phyloP scores from a whole-genome alignment of 768 basidiomycete genomes.

The Mrakia gelida region DNA sequence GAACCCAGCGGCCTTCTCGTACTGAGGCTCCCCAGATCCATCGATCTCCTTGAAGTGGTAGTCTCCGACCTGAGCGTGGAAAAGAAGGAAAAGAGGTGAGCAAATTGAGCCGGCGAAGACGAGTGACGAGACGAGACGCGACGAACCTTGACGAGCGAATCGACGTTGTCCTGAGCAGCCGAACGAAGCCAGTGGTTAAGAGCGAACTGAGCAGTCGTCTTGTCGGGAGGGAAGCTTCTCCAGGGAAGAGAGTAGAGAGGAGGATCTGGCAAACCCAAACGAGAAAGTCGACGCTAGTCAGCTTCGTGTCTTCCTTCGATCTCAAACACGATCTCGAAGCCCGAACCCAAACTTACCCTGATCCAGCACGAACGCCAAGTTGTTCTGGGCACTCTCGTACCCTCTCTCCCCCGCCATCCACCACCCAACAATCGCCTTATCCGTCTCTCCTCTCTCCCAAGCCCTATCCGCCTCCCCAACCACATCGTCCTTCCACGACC shows the following conservation, averaged over 20 bases:
- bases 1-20: slow-evolving; percentile 87
- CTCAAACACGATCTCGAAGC: background rate
- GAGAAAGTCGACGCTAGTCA: background rate
- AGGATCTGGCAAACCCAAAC: slow-evolving; percentile 7
- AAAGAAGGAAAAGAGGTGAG: background rate
- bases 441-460: slow-evolving; percentile 65
- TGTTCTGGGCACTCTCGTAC: slow-evolving; percentile 88
- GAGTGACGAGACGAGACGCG: background rate
- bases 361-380: slow-evolving; percentile 85
- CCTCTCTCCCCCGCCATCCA: slow-evolving; percentile 92
- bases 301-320: background rate
- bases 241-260: slow-evolving; percentile 27
- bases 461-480: slow-evolving; percentile 63
- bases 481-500: slow-evolving; percentile 75
- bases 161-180: slow-evolving; percentile 88
- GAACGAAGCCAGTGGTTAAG: slow-evolving; percentile 92
- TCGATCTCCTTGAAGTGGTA: slow-evolving; percentile 92
- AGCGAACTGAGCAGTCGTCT: slow-evolving; percentile 74
- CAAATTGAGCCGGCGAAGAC: background rate
- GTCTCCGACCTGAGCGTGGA: slow-evolving; percentile 55
- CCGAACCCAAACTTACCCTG: slow-evolving; percentile 56
- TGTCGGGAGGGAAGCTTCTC: slow-evolving; percentile 41
- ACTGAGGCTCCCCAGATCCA: slow-evolving; percentile 62
- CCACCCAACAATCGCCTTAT: slow-evolving; percentile 86
- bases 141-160: slow-evolving; percentile 88